Percentiles rank a stretch among this genome's conserved stretches.
Conservation (phyloP, 495 filamentous ascomycete species). For the Daldinia caldariorum region DNA sequence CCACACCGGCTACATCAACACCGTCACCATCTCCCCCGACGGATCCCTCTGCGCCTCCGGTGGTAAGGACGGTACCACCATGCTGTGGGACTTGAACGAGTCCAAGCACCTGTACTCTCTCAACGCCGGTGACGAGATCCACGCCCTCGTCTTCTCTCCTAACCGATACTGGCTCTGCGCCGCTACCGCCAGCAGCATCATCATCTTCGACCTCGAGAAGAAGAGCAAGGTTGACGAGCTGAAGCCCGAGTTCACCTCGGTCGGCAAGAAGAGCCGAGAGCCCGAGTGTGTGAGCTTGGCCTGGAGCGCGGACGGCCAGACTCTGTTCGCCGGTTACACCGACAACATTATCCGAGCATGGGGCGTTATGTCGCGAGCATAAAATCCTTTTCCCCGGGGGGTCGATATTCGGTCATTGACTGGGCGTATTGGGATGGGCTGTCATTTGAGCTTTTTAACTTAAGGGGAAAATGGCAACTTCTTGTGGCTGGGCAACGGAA, state of each 20-base stretch:
- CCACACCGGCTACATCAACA: constrained; percentile 99
- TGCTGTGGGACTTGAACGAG: constrained; percentile 99
- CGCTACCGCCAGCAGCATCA: constrained; percentile 94
- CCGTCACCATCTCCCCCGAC: constrained; percentile 99
- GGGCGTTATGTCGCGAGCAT: constrained; percentile 89
- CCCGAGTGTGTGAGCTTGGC: constrained; percentile 97
- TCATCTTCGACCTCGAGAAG: constrained; percentile 99
- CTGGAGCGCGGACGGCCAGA: constrained; percentile 98
- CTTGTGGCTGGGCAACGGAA: constrained; percentile 40
- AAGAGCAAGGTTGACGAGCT: constrained; percentile 99
- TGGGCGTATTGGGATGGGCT: constrained; percentile 50
- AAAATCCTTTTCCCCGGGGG: constrained; percentile 48
- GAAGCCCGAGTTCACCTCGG: constrained; percentile 96
- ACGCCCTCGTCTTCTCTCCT: constrained; percentile 99
- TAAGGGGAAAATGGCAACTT: constrained; percentile 48
- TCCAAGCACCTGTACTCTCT: constrained; percentile 99
- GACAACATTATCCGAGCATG: constrained; percentile 99
- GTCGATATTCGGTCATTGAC: constrained; percentile 48
- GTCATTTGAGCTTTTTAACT: constrained; percentile 51
- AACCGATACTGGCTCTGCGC: constrained; percentile 99
- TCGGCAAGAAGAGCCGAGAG: constrained; percentile 98
- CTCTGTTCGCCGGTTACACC: constrained; percentile 98
- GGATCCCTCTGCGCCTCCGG: constrained; percentile 99
- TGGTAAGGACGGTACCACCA: constrained; percentile 99
- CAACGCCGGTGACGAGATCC: constrained; percentile 99